Percentiles rank a stretch among this genome's conserved stretches.
Evolutionary conservation across 2,329 filamentous ascomycete species (phyloP).

Genomic region (Penicillium sp.): DNA sequence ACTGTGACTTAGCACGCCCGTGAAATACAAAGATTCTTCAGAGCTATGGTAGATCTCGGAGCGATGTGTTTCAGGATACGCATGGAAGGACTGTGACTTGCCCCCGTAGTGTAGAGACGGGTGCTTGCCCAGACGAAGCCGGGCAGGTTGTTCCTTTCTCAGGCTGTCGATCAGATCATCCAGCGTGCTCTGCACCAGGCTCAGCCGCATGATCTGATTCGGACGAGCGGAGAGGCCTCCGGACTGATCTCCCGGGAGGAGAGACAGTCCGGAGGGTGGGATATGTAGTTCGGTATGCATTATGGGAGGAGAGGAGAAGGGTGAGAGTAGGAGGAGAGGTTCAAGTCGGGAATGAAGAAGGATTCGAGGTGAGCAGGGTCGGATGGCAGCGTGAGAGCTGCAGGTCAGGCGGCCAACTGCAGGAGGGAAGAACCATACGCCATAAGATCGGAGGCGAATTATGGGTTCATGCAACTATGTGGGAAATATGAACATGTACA

Average conservation of each 20-base stretch:
- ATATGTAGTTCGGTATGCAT: constrained; percentile 40
- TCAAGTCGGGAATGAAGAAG: constrained; percentile 9
- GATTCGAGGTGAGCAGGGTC: constrained; percentile 28
- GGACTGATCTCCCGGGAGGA: constrained; percentile 35
- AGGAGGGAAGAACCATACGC: constrained; percentile 31
- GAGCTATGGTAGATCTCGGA: constrained; percentile 60
- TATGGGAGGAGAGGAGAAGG: constrained; percentile 13
- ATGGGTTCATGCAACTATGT: not conserved
- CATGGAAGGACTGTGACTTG: constrained; percentile 57
- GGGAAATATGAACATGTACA: constrained; percentile 8
- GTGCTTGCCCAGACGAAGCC: constrained; percentile 51
- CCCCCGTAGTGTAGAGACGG: constrained; percentile 60
- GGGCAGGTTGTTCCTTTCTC: constrained; percentile 45
- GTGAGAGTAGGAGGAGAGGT: not conserved
- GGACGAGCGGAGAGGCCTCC: constrained; percentile 35
- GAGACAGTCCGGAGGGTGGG: constrained; percentile 44
- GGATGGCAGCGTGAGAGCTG: constrained; percentile 41
- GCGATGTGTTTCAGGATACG: constrained; percentile 55
- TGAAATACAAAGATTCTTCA: constrained; percentile 55
- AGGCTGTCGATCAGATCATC: constrained; percentile 50
- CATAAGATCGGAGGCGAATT: constrained; percentile 31
- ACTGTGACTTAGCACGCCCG: constrained; percentile 59
- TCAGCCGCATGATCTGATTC: constrained; percentile 50
- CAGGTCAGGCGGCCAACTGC: constrained; percentile 42
- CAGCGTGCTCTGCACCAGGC: constrained; percentile 47